Conservation (phyloP, 2,329 filamentous ascomycete species). For the Colletotrichum liriopes region DNA sequence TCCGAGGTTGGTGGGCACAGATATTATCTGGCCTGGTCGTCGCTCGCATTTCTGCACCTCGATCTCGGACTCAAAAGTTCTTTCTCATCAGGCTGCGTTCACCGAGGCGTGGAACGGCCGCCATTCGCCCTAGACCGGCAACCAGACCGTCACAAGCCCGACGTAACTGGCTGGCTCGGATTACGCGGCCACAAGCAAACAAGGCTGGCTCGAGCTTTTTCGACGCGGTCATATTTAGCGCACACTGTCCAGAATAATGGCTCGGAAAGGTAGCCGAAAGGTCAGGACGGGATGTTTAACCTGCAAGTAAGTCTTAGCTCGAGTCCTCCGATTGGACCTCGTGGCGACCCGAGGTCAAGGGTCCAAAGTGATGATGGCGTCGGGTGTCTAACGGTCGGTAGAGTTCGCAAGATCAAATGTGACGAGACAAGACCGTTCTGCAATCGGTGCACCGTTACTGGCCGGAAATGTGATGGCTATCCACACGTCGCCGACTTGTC, state of each 20-base stretch:
- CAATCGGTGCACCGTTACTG: slow-evolving; percentile 67
- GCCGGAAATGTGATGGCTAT: slow-evolving; percentile 73
- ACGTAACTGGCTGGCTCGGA: slow-evolving; percentile 23
- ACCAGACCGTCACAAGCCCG: neutral
- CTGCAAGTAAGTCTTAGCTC: slow-evolving; percentile 62
- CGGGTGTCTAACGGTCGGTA: slow-evolving; percentile 46
- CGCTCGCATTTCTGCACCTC: slow-evolving; percentile 23
- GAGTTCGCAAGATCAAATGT: slow-evolving; percentile 71
- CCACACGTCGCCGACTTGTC: slow-evolving; percentile 44
- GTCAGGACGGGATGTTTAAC: slow-evolving; percentile 68
- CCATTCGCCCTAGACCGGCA: slow-evolving; percentile 11
- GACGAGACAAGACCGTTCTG: slow-evolving; percentile 70
- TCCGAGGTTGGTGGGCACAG: slow-evolving; percentile 18
- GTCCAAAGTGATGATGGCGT: neutral
- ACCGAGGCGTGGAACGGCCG: slow-evolving; percentile 7
- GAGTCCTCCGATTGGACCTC: neutral
- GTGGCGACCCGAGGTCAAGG: neutral
- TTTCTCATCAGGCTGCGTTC: slow-evolving; percentile 18
- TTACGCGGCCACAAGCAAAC: neutral
- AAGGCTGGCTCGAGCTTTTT: slow-evolving; percentile 21
- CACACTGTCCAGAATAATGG: slow-evolving; percentile 34
- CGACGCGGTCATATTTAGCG: neutral
- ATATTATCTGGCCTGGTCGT: slow-evolving; percentile 6
- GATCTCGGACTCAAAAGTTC: slow-evolving; percentile 17
- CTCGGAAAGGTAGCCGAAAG: slow-evolving; percentile 61